phyloP scores from a whole-genome alignment of 75 land plant species.

The Pinus albicaulis region DNA sequence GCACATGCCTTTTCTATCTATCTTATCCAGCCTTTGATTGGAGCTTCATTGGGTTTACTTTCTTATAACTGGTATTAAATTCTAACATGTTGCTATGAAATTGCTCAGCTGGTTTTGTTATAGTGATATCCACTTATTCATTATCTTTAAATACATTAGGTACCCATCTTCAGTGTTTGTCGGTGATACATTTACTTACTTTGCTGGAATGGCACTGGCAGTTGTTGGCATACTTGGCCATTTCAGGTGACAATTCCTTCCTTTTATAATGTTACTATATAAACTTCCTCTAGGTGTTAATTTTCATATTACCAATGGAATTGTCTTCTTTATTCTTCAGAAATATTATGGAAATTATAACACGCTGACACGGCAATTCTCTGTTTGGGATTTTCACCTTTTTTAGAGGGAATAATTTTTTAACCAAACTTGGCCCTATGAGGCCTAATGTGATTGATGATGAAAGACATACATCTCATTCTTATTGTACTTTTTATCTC shows the following conservation, averaged over 20 bases:
- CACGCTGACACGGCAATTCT: too few species aligned
- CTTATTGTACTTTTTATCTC: too few species aligned
- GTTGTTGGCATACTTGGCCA: slow-evolving; percentile 96
- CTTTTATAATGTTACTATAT: background rate
- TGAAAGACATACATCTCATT: too few species aligned
- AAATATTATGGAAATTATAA: background rate
- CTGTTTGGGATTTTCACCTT: background rate
- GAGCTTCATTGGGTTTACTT: slow-evolving; percentile 83
- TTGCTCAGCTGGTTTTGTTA: background rate
- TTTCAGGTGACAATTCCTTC: slow-evolving; percentile 61
- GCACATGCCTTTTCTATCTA: slow-evolving; percentile 96
- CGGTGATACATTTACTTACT: slow-evolving; percentile 95
- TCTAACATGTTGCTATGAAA: background rate
- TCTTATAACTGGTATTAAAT: slow-evolving; percentile 80
- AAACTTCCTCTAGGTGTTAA: background rate
- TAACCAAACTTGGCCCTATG: too few species aligned
- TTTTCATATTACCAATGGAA: background rate
- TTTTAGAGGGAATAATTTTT: background rate
- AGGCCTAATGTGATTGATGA: too few species aligned
- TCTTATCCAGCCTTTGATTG: slow-evolving; percentile 79
- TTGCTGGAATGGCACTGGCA: slow-evolving; percentile 98
- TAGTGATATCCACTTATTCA: background rate
- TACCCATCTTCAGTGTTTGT: slow-evolving; percentile 99
- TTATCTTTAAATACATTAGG: slow-evolving; percentile 36
- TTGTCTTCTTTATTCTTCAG: background rate